phyloP scores from a whole-genome alignment of 306 rosid genomes.

The Ceratonia siliqua region DNA sequence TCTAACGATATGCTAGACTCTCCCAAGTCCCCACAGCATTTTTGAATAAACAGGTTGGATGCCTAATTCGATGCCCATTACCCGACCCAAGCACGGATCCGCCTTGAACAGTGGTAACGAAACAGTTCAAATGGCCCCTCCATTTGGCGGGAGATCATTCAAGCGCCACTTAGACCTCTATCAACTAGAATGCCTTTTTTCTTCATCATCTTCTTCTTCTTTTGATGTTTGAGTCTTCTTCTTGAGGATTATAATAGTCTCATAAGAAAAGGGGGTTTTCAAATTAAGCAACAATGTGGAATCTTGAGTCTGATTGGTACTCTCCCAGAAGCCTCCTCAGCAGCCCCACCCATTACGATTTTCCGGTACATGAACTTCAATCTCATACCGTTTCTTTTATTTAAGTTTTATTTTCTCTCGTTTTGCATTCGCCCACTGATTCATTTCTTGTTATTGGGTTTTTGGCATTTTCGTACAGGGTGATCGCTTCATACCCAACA shows the following conservation, averaged over 20 bases:
- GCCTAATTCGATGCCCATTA: neutral
- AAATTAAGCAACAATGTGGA: conserved; percentile 44
- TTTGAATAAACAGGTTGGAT: neutral
- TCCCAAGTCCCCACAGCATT: too few species aligned
- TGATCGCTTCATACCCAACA: conserved; percentile 77
- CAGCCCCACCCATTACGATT: conserved; percentile 55
- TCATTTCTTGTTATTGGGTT: neutral
- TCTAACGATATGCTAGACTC: too few species aligned
- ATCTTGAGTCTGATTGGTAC: conserved; percentile 65
- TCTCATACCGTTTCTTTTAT: neutral
- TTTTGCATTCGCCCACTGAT: neutral
- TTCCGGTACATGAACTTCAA: conserved; percentile 46
- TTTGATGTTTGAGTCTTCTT: neutral
- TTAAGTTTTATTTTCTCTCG: neutral
- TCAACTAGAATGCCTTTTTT: neutral
- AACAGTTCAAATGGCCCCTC: neutral
- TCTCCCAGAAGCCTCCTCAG: conserved; percentile 67
- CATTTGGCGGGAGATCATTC: conserved; percentile 47
- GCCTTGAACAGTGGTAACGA: neutral
- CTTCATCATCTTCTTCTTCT: neutral
- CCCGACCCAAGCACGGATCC: neutral
- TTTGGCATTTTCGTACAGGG: conserved; percentile 45
- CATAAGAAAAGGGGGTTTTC: neutral
- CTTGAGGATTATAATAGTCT: neutral
- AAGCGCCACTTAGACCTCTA: neutral